Conservation (phyloP, 371 early-diverging fungal genomes). For the Nosema granulosis region DNA sequence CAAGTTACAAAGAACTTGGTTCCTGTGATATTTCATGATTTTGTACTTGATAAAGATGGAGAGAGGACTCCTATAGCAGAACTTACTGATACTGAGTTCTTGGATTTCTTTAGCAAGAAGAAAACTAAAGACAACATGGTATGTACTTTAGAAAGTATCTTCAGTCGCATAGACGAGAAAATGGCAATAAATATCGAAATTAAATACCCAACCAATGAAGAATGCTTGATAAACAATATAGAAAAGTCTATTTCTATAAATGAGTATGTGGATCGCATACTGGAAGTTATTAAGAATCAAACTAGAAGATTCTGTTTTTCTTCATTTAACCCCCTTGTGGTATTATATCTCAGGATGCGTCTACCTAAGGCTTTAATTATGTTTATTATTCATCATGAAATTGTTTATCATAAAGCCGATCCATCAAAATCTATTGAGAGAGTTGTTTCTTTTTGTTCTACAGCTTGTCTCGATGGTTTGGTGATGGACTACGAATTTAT, state of each 20-base stretch:
- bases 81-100: constrained; percentile 25
- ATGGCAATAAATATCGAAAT: constrained; percentile 89
- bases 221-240: constrained; percentile 53
- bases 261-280: not conserved
- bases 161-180: constrained; percentile 67
- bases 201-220: constrained; percentile 84
- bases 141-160: constrained; percentile 69
- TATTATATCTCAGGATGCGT: constrained; percentile 12
- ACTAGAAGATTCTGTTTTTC: constrained; percentile 35
- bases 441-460: constrained; percentile 10
- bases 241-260: not conserved
- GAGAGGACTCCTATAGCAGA: not conserved
- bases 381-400: constrained; percentile 1
- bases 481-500: constrained; percentile 10
- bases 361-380: constrained; percentile 20
- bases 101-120: constrained; percentile 16
- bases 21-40: constrained; percentile 89
- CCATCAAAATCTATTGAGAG: constrained; percentile 3
- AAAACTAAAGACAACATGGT: constrained; percentile 62
- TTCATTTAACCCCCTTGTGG: constrained; percentile 32
- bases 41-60: constrained; percentile 69
- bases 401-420: not conserved
- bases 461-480: constrained; percentile 1
- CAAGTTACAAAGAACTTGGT: constrained; percentile 82
- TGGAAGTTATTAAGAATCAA: constrained; percentile 6